Evolutionary conservation across 1,284 basidiomycete genomes (phyloP), one percentile per base, ranked within the genome.

Genomic region (Boletus hoseneyae): DNA sequence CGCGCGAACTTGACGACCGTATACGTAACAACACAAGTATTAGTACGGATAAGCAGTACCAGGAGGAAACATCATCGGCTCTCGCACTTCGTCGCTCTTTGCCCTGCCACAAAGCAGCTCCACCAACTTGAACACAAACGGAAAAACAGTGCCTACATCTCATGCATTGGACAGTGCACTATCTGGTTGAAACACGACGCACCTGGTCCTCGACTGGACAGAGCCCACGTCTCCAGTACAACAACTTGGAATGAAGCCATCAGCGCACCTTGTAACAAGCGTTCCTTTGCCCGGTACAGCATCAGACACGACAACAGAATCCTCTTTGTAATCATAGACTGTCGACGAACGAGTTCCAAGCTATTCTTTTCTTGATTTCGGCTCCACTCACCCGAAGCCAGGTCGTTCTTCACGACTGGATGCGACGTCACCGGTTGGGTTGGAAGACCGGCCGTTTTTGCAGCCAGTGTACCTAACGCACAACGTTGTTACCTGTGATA

Each of bases 271-370:
- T 15, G 90, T 91, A 33, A 94, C 76, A 6, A 94, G 73, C 46
- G 83, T 86, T 2, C 78, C 79, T 25, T 65, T 69, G 0, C 53
- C 62, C 1, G 52, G 45, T 1, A 66, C 54, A 8, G 41, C 21
- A 52, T 63, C 42, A 3, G 87, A 86, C 13, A 87, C 72, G 29
- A 92, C 89, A 9, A 94, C 90, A 2, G 85, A 64, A 3, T 88
- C 82, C 52, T 93, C 90, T 3, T 75, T 78, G 66, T 94, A 94
- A 0, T 83, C 77, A 57, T 87, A 94, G 7, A 74, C 89, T 91
- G 48, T 34, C 29, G 25, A 35, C 36, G 49, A 35, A 44, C n/a
- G 39, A 38, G 34, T 46, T 50, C 30, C 42, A 40, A 23, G 9
- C 23, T 21, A 21, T 37, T 18, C 36, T 32, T 18, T 33, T 15